A percentile compares a stretch with the other conserved stretches of the same genome.
Evolutionary conservation across 2,329 filamentous ascomycete species (phyloP).

Genomic region (Paramyrothecium sp.): DNA sequence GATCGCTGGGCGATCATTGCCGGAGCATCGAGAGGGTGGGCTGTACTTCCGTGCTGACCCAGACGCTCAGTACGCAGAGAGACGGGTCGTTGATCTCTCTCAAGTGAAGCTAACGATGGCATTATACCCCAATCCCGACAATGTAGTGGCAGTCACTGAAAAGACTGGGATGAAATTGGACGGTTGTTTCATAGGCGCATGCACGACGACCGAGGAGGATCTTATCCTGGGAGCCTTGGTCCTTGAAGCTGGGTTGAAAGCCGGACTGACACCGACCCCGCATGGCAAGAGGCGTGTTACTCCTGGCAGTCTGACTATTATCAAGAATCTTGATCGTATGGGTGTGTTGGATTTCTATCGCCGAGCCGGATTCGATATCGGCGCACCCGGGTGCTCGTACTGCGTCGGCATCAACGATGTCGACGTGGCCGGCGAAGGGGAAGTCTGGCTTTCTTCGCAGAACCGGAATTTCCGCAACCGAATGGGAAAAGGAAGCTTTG

Average conservation of each 20-base stretch:
- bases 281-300: conserved; percentile 36
- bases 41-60: conserved; percentile 36
- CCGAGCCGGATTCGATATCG: conserved; percentile 36
- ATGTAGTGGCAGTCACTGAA: too few species aligned
- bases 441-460: conserved; percentile 41
- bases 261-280: conserved; percentile 21
- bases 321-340: conserved; percentile 26
- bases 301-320: conserved; percentile 35
- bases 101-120: conserved; percentile 35
- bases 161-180: too few species aligned
- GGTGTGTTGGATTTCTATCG: conserved; percentile 35
- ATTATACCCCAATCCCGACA: conserved; percentile 36
- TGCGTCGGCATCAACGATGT: conserved; percentile 41
- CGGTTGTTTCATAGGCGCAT: too few species aligned
- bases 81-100: conserved; percentile 32
- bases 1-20: conserved; percentile 25
- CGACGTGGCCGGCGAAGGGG: conserved; percentile 34
- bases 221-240: too few species aligned
- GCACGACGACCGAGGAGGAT: too few species aligned
- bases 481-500: conserved; percentile 36
- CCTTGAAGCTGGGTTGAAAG: conserved; percentile 22
- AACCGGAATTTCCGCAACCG: conserved; percentile 43
- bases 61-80: conserved; percentile 31
- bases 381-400: conserved; percentile 39
- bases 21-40: conserved; percentile 24